phyloP scores from a whole-genome alignment of 2,329 filamentous ascomycete species.

The Chrysosphaeria jannelii region DNA sequence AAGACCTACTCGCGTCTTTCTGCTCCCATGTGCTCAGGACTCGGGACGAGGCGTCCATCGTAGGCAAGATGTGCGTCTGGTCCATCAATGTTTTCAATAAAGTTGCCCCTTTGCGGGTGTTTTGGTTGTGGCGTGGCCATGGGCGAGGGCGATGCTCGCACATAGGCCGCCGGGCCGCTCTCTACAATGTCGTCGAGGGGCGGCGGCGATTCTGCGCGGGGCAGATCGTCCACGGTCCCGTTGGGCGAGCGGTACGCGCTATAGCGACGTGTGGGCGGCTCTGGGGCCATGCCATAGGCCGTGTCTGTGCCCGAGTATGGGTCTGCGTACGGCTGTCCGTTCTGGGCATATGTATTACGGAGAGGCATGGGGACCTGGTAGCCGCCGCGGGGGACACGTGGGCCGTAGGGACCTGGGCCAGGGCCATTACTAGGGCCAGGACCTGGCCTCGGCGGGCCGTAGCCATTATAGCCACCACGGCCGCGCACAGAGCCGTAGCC shows the following conservation, averaged over 20 bases:
- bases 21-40: constrained; percentile 3
- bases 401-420: background rate
- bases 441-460: constrained; percentile 9
- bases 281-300: no score
- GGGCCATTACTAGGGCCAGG: no score
- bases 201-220: constrained; percentile 32
- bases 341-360: no score
- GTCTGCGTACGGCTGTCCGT: no score
- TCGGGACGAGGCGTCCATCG: no score
- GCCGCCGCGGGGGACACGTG: background rate
- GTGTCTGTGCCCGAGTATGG: no score
- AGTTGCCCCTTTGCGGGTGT: constrained; percentile 5
- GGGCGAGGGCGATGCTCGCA: constrained; percentile 24
- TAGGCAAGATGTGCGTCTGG: no score
- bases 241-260: background rate
- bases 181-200: constrained; percentile 14
- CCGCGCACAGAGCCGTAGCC: constrained; percentile 12
- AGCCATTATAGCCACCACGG: constrained; percentile 9
- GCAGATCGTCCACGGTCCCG: constrained; percentile 11
- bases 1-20: no score
- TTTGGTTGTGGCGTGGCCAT: constrained; percentile 3
- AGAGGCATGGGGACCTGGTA: no score
- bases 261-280: no score
- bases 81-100: no score
- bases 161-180: constrained; percentile 15